A percentile compares a stretch with the other conserved stretches of the same genome.
Evolutionary conservation across 495 filamentous ascomycete genomes (phyloP).

Genomic region (Antarctomyces pellizariae): DNA sequence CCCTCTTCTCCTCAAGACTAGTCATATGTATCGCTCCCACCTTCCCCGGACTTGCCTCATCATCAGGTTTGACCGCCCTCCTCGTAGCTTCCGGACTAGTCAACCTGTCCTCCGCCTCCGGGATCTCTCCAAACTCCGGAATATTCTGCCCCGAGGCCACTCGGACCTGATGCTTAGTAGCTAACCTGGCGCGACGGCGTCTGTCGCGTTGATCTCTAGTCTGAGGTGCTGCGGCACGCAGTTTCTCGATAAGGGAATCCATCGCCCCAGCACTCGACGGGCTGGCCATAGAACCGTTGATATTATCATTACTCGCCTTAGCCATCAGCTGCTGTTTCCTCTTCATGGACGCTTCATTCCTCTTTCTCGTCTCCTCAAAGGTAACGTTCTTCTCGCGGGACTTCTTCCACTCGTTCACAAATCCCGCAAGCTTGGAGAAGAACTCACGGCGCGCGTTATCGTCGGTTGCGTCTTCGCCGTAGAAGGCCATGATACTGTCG

Average conservation of each 20-base stretch:
- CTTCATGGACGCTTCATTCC: slow-evolving; percentile 76
- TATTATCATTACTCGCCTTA: no score
- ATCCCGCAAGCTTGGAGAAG: slow-evolving; percentile 81
- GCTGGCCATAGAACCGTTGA: slow-evolving; percentile 28
- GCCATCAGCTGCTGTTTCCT: slow-evolving; percentile 60
- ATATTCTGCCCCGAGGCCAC: slow-evolving; percentile 70
- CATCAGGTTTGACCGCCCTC: slow-evolving; percentile 12
- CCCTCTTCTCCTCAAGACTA: slow-evolving; percentile 16
- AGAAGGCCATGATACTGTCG: slow-evolving; percentile 92
- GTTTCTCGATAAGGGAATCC: slow-evolving; percentile 89
- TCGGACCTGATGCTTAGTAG: slow-evolving; percentile 81
- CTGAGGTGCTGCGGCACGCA: slow-evolving; percentile 81
- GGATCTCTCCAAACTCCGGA: slow-evolving; percentile 36
- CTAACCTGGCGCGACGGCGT: slow-evolving; percentile 63
- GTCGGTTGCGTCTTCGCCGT: slow-evolving; percentile 80
- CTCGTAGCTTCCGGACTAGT: slow-evolving; percentile 7
- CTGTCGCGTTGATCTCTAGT: slow-evolving; percentile 68
- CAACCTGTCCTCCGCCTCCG: slow-evolving; percentile 18
- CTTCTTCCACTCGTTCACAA: slow-evolving; percentile 90
- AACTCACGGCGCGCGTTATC: slow-evolving; percentile 92
- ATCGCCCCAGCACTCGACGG: slow-evolving; percentile 77
- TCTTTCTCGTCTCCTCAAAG: slow-evolving; percentile 58
- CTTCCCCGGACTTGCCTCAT: slow-evolving; percentile 4
- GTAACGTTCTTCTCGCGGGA: slow-evolving; percentile 75
- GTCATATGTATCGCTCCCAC: slow-evolving; percentile 9